These are phyloP conservation scores for Graphilbum ipis-grandicollis DNA, from an alignment of 2,329 filamentous ascomycete species.

Conservation along the genomic window DNA sequence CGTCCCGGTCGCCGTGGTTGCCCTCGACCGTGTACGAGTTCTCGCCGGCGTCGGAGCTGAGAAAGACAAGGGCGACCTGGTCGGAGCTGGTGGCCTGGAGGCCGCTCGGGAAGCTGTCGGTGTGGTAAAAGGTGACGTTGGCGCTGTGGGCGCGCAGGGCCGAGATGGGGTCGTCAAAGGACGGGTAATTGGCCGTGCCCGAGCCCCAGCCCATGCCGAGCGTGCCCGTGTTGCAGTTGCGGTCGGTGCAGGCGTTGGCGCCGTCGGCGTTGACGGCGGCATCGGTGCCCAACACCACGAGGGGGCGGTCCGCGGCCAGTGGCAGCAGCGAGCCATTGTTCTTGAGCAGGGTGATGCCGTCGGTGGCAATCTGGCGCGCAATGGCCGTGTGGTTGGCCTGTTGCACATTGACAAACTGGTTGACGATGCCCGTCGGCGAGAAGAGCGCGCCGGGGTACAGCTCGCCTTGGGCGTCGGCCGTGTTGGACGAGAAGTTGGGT, in stretches of 20 bases:
- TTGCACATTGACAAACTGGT: constrained; percentile 50
- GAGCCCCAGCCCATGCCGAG: constrained; percentile 61
- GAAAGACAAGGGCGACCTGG: constrained; percentile 54
- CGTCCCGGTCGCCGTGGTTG: no score
- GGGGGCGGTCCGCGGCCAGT: constrained; percentile 16
- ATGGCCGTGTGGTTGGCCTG: constrained; percentile 27
- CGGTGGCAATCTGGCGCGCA: constrained; percentile 35
- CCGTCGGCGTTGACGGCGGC: constrained; percentile 22
- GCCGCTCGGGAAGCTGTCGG: no score
- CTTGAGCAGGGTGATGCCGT: constrained; percentile 34
- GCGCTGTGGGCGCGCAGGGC: constrained; percentile 41
- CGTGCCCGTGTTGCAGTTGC: constrained; percentile 50
- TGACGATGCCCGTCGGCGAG: constrained; percentile 45
- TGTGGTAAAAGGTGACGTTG: no score
- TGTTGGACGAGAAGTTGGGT: constrained; percentile 43
- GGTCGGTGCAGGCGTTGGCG: constrained; percentile 34
- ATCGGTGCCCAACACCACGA: constrained; percentile 37
- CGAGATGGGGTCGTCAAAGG: constrained; percentile 49
- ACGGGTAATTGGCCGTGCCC: constrained; percentile 48
- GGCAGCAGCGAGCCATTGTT: constrained; percentile 21
- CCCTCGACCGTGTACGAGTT: no score
- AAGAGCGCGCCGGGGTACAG: constrained; percentile 37
- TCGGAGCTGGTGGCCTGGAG: constrained; percentile 35
- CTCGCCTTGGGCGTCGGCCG: constrained; percentile 32
- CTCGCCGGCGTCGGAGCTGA: constrained; percentile 59